Percentiles rank a stretch among this genome's conserved stretches.
Evolutionary conservation across 805 yeast species (phyloP).

Genomic region (Spathaspora gorwiae): DNA sequence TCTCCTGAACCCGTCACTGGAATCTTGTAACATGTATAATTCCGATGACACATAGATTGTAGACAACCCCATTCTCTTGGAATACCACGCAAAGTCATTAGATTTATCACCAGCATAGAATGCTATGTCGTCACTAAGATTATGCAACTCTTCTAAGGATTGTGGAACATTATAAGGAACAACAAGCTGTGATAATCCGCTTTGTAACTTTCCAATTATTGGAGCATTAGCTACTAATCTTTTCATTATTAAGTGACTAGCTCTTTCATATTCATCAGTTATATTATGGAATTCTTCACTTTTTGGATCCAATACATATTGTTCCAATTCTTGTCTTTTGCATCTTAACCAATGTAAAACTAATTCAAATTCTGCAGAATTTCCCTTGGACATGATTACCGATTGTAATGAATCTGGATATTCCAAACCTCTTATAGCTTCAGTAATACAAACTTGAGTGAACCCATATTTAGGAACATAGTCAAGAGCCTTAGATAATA

Average conservation of each 20-base stretch:
- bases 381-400: conserved; percentile 38
- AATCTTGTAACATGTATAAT: conserved; percentile 74
- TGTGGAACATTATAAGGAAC: conserved; percentile 56
- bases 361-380: conserved; percentile 51
- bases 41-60: conserved; percentile 72
- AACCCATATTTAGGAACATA: conserved; percentile 54
- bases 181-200: conserved; percentile 57
- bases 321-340: conserved; percentile 34
- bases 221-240: conserved; percentile 53
- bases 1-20: conserved; percentile 46
- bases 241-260: conserved; percentile 41
- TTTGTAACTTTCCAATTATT: conserved; percentile 37
- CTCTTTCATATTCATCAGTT: conserved; percentile 37
- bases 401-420: conserved; percentile 50
- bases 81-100: conserved; percentile 86
- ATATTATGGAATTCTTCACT: conserved; percentile 23
- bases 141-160: conserved; percentile 65
- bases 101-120: conserved; percentile 75
- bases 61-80: conserved; percentile 71
- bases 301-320: conserved; percentile 23
- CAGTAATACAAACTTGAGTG: conserved; percentile 40
- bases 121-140: conserved; percentile 77
- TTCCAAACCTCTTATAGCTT: conserved; percentile 44
- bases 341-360: conserved; percentile 49
- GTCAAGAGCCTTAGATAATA: conserved; percentile 34